A percentile compares a stretch with the other conserved stretches of the same genome.
These are phyloP conservation scores for Alternaria ventricosa DNA, from an alignment of 2,329 filamentous ascomycete species.

Conservation along the genomic window DNA sequence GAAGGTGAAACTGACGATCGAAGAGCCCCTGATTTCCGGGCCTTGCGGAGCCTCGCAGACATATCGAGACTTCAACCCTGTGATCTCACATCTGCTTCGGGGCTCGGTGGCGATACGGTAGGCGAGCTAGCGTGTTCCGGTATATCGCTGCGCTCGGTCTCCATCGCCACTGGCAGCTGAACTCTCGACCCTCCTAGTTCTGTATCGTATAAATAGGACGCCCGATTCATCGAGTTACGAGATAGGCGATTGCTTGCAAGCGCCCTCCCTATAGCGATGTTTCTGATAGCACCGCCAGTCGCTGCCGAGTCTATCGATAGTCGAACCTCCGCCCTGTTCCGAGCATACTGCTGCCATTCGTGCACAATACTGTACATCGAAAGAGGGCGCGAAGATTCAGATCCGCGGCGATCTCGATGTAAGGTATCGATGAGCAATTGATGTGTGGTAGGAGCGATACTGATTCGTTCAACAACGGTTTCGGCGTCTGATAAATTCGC, in stretches of 20 bases:
- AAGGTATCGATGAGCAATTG: constrained; percentile 1
- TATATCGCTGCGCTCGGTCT: background rate
- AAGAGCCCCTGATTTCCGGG: background rate
- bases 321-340: constrained; percentile 9
- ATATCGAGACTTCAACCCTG: background rate
- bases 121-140: background rate
- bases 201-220: background rate
- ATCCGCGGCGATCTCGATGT: constrained; percentile 7
- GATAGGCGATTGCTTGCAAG: constrained; percentile 9
- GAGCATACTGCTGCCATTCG: constrained; percentile 10
- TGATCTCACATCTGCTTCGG: background rate
- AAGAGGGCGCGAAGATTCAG: constrained; percentile 9
- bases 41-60: no score
- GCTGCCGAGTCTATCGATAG: constrained; percentile 11
- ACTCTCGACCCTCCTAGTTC: background rate
- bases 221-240: background rate
- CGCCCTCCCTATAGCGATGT: background rate
- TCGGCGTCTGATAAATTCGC: constrained; percentile 13
- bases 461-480: constrained; percentile 11
- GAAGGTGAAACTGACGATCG: background rate
- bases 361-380: constrained; percentile 5
- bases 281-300: constrained; percentile 7
- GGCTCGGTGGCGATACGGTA: background rate
- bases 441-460: constrained; percentile 1
- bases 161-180: background rate